A percentile compares a stretch with the other conserved stretches of the same genome.
Evolutionary conservation across 2,329 filamentous ascomycete species (phyloP).

Genomic region (Colletotrichum australisinense): DNA sequence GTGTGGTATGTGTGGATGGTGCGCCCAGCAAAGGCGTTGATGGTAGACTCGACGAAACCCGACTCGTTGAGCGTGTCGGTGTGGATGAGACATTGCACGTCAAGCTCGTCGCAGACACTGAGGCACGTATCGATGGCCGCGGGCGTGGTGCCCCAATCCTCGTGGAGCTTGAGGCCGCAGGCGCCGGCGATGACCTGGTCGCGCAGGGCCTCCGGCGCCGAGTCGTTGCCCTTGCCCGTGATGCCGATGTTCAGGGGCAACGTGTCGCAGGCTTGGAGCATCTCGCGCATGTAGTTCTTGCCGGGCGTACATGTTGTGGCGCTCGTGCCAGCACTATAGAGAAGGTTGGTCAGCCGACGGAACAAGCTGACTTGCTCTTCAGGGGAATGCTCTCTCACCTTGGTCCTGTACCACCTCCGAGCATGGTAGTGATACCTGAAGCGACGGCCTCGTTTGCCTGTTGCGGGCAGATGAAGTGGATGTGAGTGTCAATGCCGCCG

Average conservation of each 20-base stretch:
- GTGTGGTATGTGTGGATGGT: slow-evolving; percentile 98
- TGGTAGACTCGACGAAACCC: slow-evolving; percentile 94
- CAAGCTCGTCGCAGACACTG: slow-evolving; percentile 86
- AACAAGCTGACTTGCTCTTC: neutral
- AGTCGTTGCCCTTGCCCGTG: slow-evolving; percentile 94
- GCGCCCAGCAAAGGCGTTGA: slow-evolving; percentile 85
- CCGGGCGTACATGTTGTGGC: slow-evolving; percentile 95
- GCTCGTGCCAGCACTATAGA: slow-evolving; percentile 79
- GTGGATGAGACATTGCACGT: slow-evolving; percentile 94
- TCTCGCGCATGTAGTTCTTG: slow-evolving; percentile 83
- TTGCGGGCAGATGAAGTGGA: slow-evolving; percentile 96
- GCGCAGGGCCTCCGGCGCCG: slow-evolving; percentile 73
- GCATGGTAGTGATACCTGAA: slow-evolving; percentile 88
- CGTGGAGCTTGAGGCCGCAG: slow-evolving; percentile 92
- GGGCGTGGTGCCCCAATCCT: slow-evolving; percentile 95
- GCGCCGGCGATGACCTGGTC: slow-evolving; percentile 88
- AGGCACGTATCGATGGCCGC: slow-evolving; percentile 92
- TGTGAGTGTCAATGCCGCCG: slow-evolving; percentile 89
- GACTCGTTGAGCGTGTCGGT: slow-evolving; percentile 97
- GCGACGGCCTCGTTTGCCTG: slow-evolving; percentile 86
- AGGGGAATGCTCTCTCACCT: slow-evolving; percentile 60
- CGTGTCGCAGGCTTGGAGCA: slow-evolving; percentile 87
- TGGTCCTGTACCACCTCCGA: slow-evolving; percentile 93
- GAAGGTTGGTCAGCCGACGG: slow-evolving; percentile 38
- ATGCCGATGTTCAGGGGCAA: slow-evolving; percentile 91